Conservation (phyloP, 768 basidiomycete genomes). For the Lactarius evosmus region DNA sequence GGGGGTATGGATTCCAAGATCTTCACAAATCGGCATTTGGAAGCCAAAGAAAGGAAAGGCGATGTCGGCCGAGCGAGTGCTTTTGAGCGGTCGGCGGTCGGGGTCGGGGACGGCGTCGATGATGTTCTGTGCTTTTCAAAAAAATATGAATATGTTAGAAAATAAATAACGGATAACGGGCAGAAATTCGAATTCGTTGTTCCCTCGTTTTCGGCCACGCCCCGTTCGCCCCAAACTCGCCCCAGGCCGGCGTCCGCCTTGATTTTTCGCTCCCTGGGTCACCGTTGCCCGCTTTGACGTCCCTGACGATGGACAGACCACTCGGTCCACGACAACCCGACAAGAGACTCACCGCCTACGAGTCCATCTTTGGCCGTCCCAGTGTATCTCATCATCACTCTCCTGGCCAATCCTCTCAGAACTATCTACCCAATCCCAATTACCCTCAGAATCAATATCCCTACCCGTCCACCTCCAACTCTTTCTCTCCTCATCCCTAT, state of each 20-base stretch:
- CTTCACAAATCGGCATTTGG: not conserved
- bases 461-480: constrained; percentile 35
- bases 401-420: constrained; percentile 29
- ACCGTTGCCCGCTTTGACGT: not conserved
- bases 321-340: constrained; percentile 61
- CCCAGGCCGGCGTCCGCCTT: not conserved
- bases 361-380: constrained; percentile 83
- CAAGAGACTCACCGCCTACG: constrained; percentile 79
- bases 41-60: not conserved
- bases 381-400: constrained; percentile 50
- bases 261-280: not conserved
- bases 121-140: not conserved
- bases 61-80: no score
- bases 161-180: not conserved
- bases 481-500: constrained; percentile 37
- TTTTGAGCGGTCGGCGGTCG: no score
- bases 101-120: not conserved
- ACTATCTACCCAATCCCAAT: constrained; percentile 25
- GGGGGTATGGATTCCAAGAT: not conserved
- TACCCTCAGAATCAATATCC: constrained; percentile 33
- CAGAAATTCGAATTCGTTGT: not conserved
- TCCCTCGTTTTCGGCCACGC: constrained; percentile 12
- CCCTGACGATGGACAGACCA: constrained; percentile 46
- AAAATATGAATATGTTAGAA: not conserved
- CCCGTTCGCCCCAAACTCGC: not conserved